phyloP scores from a whole-genome alignment of 2,329 filamentous ascomycete genomes.

The Rutstroemia sp. region DNA sequence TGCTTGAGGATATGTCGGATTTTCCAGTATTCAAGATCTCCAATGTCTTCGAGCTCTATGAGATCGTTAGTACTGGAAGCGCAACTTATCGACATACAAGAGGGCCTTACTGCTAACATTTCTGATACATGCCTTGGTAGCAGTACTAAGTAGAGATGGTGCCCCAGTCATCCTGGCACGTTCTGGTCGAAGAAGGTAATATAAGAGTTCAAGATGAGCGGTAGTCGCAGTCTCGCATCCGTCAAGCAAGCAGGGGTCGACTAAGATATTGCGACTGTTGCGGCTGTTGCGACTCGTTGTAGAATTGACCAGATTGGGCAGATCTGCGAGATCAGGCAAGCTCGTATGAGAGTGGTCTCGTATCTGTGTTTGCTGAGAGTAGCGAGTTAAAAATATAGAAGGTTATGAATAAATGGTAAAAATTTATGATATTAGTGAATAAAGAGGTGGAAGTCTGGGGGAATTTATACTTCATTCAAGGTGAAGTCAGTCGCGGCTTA shows the following conservation, averaged over 20 bases:
- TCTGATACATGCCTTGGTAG: constrained; percentile 43
- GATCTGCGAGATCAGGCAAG: not conserved
- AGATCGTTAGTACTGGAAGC: constrained; percentile 6
- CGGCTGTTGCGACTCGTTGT: too few relatives aligned
- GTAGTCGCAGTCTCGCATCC: too few relatives aligned
- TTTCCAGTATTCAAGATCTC: constrained; percentile 60
- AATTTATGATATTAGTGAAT: not conserved
- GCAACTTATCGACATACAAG: constrained; percentile 2
- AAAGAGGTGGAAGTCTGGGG: too few relatives aligned
- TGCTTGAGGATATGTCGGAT: constrained; percentile 62
- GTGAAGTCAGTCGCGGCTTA: too few relatives aligned
- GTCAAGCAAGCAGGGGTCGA: too few relatives aligned
- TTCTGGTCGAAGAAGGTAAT: too few relatives aligned
- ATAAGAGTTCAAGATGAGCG: too few relatives aligned
- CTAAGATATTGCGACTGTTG: too few relatives aligned
- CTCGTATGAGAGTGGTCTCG: too few relatives aligned
- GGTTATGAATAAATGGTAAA: not conserved
- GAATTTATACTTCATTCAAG: too few relatives aligned
- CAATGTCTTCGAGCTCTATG: constrained; percentile 60
- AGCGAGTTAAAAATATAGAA: too few relatives aligned
- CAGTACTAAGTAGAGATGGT: constrained; percentile 45
- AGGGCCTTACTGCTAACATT: constrained; percentile 37
- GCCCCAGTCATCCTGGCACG: constrained; percentile 17
- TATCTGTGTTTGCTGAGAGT: too few relatives aligned
- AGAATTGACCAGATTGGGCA: not conserved